Evolutionary conservation across 805 yeast species (phyloP), one percentile per base, ranked within the genome.

Genomic region (Teunomyces panamensis): DNA sequence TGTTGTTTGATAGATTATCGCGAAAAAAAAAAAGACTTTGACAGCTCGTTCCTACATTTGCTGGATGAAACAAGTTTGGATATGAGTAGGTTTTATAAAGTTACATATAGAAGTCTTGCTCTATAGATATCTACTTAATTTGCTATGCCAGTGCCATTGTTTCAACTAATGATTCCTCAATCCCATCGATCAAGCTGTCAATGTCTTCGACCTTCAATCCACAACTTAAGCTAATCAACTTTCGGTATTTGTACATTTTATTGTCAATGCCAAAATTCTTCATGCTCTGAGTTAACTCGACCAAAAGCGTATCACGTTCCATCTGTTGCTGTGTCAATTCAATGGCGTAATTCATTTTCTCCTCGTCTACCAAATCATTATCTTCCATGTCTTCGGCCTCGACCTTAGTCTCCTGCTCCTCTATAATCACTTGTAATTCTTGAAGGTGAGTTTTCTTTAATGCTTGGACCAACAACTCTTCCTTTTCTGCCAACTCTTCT

Each of bases 121-220:
- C 30, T 37, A 20, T 37, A 7, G 13, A 34, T 16, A 13, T 34
- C 10, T 4, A 10, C 17, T 20, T 20, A 20, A 20, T 20, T 20
- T n/a, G 8, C 14, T 41, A 41, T 29, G 34, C 43, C 34, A 20
- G 27, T 9, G 43, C n/a, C 43, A 41, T 41, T 10, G 43, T 41
- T 30, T 41, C 43, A 29, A 41, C 43, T 26, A 41, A 41, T 9
- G 43, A 41, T 20, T 41, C 43, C 13, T 41, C 43, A 24, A 92
- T 87, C 16, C 92, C 97, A 54, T 87, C 92, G 44, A 92, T 73
- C 49, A 89, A 74, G 28, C 87, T 85, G 59, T 84, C 89, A 49
- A 92, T 84, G 50, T 87, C 94, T 50, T 88, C 95, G 16, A 84
- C 76, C 43, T 83, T 80, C 46, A 89, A 75, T 2, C 89, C 96